phyloP scores from a whole-genome alignment of 176 grass and related monocot species.

The Musa schizocarpa region DNA sequence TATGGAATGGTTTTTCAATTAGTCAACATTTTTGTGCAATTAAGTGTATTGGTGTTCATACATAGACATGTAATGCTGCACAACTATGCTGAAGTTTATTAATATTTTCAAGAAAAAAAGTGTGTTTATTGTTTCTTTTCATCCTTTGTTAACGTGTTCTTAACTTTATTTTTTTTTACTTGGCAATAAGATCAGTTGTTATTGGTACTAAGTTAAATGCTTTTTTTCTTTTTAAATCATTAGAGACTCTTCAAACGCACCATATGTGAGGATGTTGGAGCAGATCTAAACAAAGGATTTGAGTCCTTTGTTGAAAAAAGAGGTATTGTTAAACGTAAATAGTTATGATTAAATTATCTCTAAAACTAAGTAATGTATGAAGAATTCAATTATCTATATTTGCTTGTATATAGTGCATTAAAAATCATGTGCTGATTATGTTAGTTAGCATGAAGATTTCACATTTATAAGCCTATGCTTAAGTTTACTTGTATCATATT shows the following conservation, averaged over 20 bases:
- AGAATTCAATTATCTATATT: neutral
- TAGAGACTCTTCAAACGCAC: slow-evolving; percentile 96
- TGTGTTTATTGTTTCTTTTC: neutral
- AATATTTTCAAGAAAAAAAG: neutral
- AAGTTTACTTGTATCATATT: too few relatives aligned
- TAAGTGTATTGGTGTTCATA: neutral
- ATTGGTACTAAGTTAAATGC: neutral
- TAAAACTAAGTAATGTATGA: neutral
- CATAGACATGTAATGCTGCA: neutral
- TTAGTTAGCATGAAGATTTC: neutral
- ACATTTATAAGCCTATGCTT: too few relatives aligned
- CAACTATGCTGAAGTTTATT: neutral
- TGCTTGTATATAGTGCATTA: neutral
- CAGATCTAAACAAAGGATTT: slow-evolving; percentile 87
- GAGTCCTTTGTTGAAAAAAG: slow-evolving; percentile 82
- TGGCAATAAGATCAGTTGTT: neutral
- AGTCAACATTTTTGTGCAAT: neutral
- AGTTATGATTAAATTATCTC: neutral
- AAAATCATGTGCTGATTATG: neutral
- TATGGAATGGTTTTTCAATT: neutral
- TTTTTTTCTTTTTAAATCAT: slow-evolving; percentile 27
- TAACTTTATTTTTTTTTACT: neutral
- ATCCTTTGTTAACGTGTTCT: neutral
- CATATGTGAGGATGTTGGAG: slow-evolving; percentile 64
- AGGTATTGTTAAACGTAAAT: slow-evolving; percentile 32